A percentile compares a stretch with the other conserved stretches of the same genome.
Evolutionary conservation across 306 rosid species (phyloP).

Genomic region (Purshia tridentata): DNA sequence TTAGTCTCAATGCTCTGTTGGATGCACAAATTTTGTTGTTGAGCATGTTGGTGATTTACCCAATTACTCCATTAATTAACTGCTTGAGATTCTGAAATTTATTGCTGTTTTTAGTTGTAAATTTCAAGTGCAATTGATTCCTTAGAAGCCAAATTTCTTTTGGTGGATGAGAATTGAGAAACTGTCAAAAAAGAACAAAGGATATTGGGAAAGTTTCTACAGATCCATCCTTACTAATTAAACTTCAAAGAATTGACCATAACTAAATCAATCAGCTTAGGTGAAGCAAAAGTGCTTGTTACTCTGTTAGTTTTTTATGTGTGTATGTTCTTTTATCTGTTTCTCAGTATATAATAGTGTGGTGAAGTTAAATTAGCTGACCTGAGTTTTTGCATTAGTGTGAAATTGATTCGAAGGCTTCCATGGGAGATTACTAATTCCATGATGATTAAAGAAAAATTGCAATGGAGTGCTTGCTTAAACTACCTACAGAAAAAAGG

Average conservation of each 20-base stretch:
- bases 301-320: not conserved
- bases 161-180: not conserved
- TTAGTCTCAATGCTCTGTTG: not conserved
- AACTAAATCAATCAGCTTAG: not conserved
- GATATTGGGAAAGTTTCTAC: not conserved
- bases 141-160: not conserved
- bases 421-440: not conserved
- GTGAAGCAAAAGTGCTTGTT: not conserved
- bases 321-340: not conserved
- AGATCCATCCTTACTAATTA: not conserved
- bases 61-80: not conserved
- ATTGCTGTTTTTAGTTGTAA: not conserved
- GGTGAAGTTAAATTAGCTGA: not conserved
- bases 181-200: not conserved
- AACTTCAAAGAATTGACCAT: not conserved
- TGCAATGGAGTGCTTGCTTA: not conserved
- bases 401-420: not conserved
- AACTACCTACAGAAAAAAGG: not conserved
- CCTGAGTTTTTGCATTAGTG: not conserved
- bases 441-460: not conserved
- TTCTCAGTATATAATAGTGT: not conserved
- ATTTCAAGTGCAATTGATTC: not conserved
- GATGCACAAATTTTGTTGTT: not conserved
- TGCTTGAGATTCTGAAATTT: not conserved
- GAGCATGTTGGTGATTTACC: not conserved